Percentiles rank a stretch among this genome's conserved stretches.
phyloP scores from a whole-genome alignment of 2,329 filamentous ascomycete genomes.

The Penicillium psychrosexuale region DNA sequence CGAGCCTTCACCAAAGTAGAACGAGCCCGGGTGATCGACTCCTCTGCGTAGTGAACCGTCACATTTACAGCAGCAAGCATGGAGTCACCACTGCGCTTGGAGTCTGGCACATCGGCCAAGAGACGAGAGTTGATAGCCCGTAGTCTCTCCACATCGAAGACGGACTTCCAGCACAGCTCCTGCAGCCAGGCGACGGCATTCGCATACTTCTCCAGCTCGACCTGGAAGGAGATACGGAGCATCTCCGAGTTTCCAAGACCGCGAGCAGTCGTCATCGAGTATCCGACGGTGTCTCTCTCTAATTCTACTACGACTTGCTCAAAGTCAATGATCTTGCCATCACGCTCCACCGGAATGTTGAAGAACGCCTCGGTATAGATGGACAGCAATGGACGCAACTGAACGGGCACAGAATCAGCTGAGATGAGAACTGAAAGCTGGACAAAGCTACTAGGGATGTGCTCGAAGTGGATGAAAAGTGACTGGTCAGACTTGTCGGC shows the following conservation, averaged over 20 bases:
- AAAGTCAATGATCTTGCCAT: conserved; percentile 76
- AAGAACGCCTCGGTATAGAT: conserved; percentile 93
- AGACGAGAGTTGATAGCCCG: conserved; percentile 70
- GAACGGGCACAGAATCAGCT: conserved; percentile 71
- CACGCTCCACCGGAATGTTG: conserved; percentile 76
- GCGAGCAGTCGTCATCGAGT: conserved; percentile 66
- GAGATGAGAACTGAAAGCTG: conserved; percentile 78
- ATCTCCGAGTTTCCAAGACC: conserved; percentile 76
- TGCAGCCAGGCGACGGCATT: conserved; percentile 79
- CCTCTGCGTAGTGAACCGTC: conserved; percentile 75
- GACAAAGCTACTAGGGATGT: conserved; percentile 90
- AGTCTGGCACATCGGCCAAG: conserved; percentile 85
- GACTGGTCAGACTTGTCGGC: conserved; percentile 62
- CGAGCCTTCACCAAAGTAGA: conserved; percentile 81
- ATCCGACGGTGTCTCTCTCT: conserved; percentile 86
- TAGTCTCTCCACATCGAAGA: conserved; percentile 73
- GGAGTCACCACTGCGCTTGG: conserved; percentile 74
- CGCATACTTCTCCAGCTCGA: conserved; percentile 83
- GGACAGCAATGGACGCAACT: conserved; percentile 77
- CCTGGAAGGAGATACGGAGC: conserved; percentile 74
- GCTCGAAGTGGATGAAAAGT: conserved; percentile 94
- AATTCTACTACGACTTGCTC: conserved; percentile 89
- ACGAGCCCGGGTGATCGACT: conserved; percentile 72
- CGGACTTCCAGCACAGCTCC: conserved; percentile 79
- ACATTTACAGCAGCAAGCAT: conserved; percentile 64